These are phyloP conservation scores for Colletotrichum gigasporum DNA, from an alignment of 2,329 filamentous ascomycete genomes.

Conservation along the genomic window DNA sequence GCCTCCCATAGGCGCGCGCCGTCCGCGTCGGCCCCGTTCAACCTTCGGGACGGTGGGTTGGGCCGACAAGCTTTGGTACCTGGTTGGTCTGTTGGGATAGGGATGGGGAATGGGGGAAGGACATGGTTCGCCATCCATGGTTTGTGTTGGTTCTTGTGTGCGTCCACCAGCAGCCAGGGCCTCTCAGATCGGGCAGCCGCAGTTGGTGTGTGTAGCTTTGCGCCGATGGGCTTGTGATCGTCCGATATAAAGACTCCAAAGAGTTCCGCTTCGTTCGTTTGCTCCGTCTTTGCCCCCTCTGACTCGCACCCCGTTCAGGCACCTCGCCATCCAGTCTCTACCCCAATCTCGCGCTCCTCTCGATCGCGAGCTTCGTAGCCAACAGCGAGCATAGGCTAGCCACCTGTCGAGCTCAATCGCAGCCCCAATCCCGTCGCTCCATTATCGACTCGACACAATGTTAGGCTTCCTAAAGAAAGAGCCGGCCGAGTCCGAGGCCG, in stretches of 20 bases:
- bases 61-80: neutral
- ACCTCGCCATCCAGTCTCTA: neutral
- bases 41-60: neutral
- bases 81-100: too few relatives aligned
- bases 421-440: too few relatives aligned
- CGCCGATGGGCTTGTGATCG: conserved; percentile 11
- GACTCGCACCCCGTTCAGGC: neutral
- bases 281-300: neutral
- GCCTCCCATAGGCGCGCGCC: conserved; percentile 8
- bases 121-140: too few relatives aligned
- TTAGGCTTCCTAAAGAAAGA: conserved; percentile 8
- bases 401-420: neutral
- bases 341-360: neutral
- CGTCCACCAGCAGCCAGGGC: neutral
- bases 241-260: conserved; percentile 21
- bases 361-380: neutral
- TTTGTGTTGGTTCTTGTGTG: neutral
- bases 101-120: too few relatives aligned
- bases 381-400: neutral
- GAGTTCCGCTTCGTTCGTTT: neutral
- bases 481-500: conserved; percentile 5
- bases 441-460: neutral
- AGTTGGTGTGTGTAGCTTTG: neutral
- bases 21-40: neutral
- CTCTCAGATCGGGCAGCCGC: neutral